These are phyloP conservation scores for Pleurotus eryngii DNA, from an alignment of 768 basidiomycete species.

Conservation along the genomic window DNA sequence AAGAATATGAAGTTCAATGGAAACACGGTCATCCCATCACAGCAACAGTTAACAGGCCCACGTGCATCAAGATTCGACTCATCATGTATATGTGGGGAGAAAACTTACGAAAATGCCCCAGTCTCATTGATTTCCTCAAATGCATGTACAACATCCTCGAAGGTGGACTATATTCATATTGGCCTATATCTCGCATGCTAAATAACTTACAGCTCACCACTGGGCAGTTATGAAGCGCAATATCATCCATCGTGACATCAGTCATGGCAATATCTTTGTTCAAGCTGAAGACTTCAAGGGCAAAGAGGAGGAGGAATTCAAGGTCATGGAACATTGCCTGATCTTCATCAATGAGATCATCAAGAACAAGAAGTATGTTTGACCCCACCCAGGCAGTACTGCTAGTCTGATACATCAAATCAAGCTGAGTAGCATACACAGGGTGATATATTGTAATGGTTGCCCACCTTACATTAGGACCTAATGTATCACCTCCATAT, in stretches of 20 bases:
- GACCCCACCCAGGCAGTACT: not conserved
- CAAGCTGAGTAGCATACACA: no score
- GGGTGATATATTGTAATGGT: no score
- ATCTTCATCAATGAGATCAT: not conserved
- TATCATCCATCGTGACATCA: not conserved
- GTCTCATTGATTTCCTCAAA: not conserved
- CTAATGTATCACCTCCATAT: no score
- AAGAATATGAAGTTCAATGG: no score
- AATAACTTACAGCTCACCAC: not conserved
- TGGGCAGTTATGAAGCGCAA: not conserved
- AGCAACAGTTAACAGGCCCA: not conserved
- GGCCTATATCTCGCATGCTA: not conserved
- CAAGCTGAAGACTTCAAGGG: not conserved
- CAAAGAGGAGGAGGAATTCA: not conserved
- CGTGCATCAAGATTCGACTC: not conserved
- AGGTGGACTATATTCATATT: not conserved
- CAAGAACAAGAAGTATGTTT: not conserved
- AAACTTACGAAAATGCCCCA: not conserved
- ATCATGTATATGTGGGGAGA: not conserved
- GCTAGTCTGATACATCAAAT: no score
- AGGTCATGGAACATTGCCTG: not conserved
- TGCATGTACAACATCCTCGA: slow-evolving; percentile 3
- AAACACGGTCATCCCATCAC: not conserved
- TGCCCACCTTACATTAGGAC: no score
- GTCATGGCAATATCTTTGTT: not conserved